phyloP scores from a whole-genome alignment of 805 yeast species.

The Myxozyma vanderwaltii region DNA sequence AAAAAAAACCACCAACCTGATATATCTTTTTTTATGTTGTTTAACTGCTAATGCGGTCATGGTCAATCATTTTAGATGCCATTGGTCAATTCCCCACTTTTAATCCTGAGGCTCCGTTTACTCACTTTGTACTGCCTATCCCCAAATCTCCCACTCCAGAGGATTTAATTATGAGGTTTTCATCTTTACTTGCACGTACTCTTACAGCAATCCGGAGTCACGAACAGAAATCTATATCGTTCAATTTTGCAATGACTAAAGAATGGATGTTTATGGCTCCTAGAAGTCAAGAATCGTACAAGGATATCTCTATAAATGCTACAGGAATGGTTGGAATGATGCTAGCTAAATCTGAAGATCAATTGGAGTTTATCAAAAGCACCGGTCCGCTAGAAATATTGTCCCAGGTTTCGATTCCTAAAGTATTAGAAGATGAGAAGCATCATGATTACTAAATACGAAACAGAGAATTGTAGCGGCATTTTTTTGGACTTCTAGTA shows the following conservation, averaged over 20 bases:
- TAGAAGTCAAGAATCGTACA: slow-evolving; percentile 59
- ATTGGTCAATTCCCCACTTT: slow-evolving; percentile 58
- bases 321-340: slow-evolving; percentile 79
- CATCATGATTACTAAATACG: slow-evolving; percentile 25
- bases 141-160: slow-evolving; percentile 50
- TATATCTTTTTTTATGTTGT: no score
- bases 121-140: slow-evolving; percentile 77
- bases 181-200: slow-evolving; percentile 69
- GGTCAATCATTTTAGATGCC: slow-evolving; percentile 21
- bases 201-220: slow-evolving; percentile 55
- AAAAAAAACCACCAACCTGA: no score
- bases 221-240: slow-evolving; percentile 52
- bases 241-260: slow-evolving; percentile 79
- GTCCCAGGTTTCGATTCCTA: slow-evolving; percentile 64
- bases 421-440: slow-evolving; percentile 32
- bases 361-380: slow-evolving; percentile 52
- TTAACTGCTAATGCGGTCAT: no score
- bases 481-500: no score
- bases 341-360: slow-evolving; percentile 65
- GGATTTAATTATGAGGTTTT: slow-evolving; percentile 70
- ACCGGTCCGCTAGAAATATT: slow-evolving; percentile 52
- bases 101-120: slow-evolving; percentile 66
- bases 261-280: slow-evolving; percentile 89
- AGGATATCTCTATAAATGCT: slow-evolving; percentile 68
- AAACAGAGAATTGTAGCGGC: no score